phyloP scores from a whole-genome alignment of 2,329 filamentous ascomycete genomes.

The Sporothrix humicola region DNA sequence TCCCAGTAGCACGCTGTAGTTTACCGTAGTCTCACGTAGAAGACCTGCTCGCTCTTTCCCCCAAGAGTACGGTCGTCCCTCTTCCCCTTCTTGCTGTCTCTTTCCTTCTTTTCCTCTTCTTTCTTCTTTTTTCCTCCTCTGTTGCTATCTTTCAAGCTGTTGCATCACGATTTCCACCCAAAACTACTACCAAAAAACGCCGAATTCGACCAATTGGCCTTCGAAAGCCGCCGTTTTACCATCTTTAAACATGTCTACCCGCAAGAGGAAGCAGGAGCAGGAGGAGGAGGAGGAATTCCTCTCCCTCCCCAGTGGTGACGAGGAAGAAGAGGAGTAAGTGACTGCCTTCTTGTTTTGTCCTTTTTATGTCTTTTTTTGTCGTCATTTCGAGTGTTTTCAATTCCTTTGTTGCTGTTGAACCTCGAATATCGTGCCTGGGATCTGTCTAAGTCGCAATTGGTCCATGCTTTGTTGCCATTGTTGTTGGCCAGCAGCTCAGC shows the following conservation, averaged over 20 bases:
- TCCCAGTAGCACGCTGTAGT: conserved; percentile 26
- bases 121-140: conserved; percentile 30
- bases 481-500: conserved; percentile 1
- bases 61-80: conserved; percentile 33
- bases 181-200: conserved; percentile 33
- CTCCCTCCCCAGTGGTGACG: conserved; percentile 58
- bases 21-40: conserved; percentile 34
- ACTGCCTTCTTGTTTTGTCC: conserved; percentile 45
- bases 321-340: conserved; percentile 61
- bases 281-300: conserved; percentile 59
- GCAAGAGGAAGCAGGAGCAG: conserved; percentile 61
- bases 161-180: conserved; percentile 7
- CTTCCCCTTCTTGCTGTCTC: conserved; percentile 38
- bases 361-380: conserved; percentile 30
- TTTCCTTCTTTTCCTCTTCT: conserved; percentile 39
- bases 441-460: conserved; percentile 24
- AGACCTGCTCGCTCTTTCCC: conserved; percentile 21
- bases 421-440: background rate
- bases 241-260: conserved; percentile 51
- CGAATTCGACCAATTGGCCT: conserved; percentile 29
- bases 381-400: conserved; percentile 33
- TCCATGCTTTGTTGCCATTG: background rate
- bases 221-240: conserved; percentile 29
- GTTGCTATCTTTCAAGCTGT: conserved; percentile 28
- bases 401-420: background rate